A percentile compares a stretch with the other conserved stretches of the same genome.
These are phyloP conservation scores for Knufia fluminis DNA, from an alignment of 2,329 filamentous ascomycete genomes.

Conservation along the genomic window DNA sequence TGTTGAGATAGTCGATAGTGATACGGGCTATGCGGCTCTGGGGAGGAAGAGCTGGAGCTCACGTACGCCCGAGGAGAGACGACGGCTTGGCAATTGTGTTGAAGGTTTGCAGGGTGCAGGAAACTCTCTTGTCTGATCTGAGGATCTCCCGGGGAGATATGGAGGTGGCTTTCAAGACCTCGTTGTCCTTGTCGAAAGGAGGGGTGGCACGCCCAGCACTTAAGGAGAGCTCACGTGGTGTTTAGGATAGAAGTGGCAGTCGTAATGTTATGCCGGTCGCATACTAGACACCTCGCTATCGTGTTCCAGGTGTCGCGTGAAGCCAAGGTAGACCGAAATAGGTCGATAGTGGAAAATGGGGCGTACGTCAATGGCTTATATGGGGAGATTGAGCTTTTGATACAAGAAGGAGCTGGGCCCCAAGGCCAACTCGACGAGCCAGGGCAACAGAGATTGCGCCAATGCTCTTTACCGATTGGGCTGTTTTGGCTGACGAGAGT, in stretches of 20 bases:
- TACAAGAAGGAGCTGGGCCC: background rate
- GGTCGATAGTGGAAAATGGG: conserved; percentile 3
- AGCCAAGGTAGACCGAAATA: background rate
- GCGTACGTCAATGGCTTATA: conserved; percentile 9
- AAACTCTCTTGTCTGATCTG: background rate
- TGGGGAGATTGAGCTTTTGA: conserved; percentile 4
- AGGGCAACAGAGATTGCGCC: conserved; percentile 2
- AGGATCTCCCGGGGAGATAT: background rate
- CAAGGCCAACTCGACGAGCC: background rate
- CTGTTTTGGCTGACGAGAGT: background rate
- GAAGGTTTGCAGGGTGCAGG: background rate
- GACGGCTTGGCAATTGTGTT: background rate
- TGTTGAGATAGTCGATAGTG: background rate
- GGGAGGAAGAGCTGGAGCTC: background rate
- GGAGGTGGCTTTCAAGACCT: background rate
- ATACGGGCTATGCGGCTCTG: background rate
- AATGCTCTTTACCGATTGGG: background rate
- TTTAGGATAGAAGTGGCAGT: background rate
- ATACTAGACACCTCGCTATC: background rate
- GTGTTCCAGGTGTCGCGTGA: background rate
- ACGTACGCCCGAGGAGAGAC: background rate
- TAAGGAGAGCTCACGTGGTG: background rate
- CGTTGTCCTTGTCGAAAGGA: background rate
- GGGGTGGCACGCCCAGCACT: background rate
- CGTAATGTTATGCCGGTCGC: background rate